phyloP scores from a whole-genome alignment of 106 monocot genomes.

The Dioscorea alata region DNA sequence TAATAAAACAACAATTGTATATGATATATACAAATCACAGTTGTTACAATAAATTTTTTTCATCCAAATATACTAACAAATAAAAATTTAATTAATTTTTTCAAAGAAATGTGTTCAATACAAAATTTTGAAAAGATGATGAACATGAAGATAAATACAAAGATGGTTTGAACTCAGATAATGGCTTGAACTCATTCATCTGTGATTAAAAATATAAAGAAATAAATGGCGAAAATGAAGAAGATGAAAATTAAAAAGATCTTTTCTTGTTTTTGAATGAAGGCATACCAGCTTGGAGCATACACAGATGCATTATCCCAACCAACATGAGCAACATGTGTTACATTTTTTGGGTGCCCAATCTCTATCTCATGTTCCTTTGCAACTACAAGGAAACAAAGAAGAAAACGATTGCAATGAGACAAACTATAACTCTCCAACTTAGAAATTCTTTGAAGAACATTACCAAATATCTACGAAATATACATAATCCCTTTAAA shows the following conservation, averaged over 20 bases:
- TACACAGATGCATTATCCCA: constrained; percentile 36
- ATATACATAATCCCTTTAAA: constrained; percentile 74
- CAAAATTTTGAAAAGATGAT: no score
- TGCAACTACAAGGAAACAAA: constrained; percentile 23
- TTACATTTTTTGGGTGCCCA: constrained; percentile 87
- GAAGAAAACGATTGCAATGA: neutral
- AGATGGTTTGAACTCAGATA: constrained; percentile 56
- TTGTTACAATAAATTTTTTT: no score
- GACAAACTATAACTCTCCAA: no score
- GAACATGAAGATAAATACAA: no score
- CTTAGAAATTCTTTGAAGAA: neutral
- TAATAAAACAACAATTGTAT: no score
- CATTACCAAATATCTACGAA: constrained; percentile 76
- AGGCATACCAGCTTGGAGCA: constrained; percentile 67
- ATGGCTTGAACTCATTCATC: constrained; percentile 67
- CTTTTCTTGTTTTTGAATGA: neutral
- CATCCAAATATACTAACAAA: no score
- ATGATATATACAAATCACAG: no score
- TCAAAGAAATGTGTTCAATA: no score
- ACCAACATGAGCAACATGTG: constrained; percentile 82
- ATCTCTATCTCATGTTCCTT: constrained; percentile 93
- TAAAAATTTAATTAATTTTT: no score
- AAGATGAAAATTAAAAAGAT: no score
- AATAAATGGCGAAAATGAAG: no score
- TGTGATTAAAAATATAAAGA: constrained; percentile 9